phyloP scores from a whole-genome alignment of 2,329 filamentous ascomycete species.

The Claviceps sp. region DNA sequence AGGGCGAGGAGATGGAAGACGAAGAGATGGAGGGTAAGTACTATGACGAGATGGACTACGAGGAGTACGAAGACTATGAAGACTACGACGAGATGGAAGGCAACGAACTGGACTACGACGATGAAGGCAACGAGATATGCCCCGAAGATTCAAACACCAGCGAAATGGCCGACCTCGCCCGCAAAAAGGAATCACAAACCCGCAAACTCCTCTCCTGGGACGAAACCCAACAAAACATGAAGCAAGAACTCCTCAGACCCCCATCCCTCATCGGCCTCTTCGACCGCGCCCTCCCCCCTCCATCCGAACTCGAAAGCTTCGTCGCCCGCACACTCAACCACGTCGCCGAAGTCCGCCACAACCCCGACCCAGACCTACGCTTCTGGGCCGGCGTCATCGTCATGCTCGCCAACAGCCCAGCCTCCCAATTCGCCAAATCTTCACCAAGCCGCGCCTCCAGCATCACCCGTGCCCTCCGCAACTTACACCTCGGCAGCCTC shows the following conservation, averaged over 20 bases:
- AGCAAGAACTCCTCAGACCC: conserved; percentile 2
- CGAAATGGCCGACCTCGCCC: not conserved
- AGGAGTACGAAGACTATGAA: too few relatives aligned
- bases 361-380: not conserved
- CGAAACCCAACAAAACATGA: not conserved
- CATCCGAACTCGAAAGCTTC: conserved; percentile 2
- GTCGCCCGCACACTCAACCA: not conserved
- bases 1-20: too few relatives aligned
- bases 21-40: too few relatives aligned
- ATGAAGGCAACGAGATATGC: not conserved
- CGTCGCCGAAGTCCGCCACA: not conserved
- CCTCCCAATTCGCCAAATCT: conserved; percentile 1
- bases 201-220: conserved; percentile 1
- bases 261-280: conserved; percentile 4
- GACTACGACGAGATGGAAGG: not conserved
- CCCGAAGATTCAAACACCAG: not conserved
- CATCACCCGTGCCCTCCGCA: conserved; percentile 6
- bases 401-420: conserved; percentile 4
- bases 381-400: conserved; percentile 4
- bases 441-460: not conserved
- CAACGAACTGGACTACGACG: not conserved
- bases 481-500: conserved; percentile 3
- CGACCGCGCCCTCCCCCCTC: not conserved
- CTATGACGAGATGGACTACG: too few relatives aligned
- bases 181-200: too few relatives aligned